Percentiles rank a stretch among this genome's conserved stretches.
These are phyloP conservation scores for Angophora floribunda DNA, from an alignment of 345 rosid species.

Conservation along the genomic window DNA sequence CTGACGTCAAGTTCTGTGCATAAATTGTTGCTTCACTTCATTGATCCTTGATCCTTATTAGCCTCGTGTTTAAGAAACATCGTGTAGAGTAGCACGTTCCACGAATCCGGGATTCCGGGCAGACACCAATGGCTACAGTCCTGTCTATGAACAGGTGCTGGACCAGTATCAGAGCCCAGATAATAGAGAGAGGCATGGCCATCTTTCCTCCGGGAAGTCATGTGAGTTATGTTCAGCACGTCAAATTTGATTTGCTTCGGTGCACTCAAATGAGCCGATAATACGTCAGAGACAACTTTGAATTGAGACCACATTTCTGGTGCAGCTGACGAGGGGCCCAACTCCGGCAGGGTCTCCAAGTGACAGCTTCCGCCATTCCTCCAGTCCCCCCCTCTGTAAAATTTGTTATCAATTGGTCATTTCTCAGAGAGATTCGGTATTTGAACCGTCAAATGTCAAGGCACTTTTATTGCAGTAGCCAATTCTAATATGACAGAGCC, in stretches of 20 bases:
- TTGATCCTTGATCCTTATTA: neutral
- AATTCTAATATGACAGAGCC: neutral
- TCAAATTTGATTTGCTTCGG: conserved; percentile 12
- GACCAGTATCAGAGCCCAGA: conserved; percentile 35
- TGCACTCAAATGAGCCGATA: conserved; percentile 19
- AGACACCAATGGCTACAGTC: conserved; percentile 99
- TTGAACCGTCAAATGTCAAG: neutral
- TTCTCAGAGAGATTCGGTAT: neutral
- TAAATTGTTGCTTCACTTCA: neutral
- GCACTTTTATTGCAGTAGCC: neutral
- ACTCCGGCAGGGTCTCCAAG: conserved; percentile 72
- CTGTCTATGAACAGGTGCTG: conserved; percentile 59
- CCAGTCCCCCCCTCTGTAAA: conserved; percentile 89
- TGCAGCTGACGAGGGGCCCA: conserved; percentile 33
- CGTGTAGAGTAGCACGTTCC: conserved; percentile 81
- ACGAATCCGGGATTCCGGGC: conserved; percentile 89
- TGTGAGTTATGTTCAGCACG: conserved; percentile 56
- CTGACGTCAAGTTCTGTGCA: neutral
- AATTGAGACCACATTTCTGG: conserved; percentile 40
- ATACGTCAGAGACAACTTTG: conserved; percentile 28
- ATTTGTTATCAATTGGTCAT: neutral
- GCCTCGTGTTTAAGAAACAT: conserved; percentile 38
- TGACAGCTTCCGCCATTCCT: conserved; percentile 80
- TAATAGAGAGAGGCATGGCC: conserved; percentile 83
- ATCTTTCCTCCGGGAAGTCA: conserved; percentile 70